Percentiles rank a stretch among this genome's conserved stretches.
These are phyloP conservation scores for Novymonas esmeraldas DNA, from an alignment of 208 protist species.

Conservation along the genomic window DNA sequence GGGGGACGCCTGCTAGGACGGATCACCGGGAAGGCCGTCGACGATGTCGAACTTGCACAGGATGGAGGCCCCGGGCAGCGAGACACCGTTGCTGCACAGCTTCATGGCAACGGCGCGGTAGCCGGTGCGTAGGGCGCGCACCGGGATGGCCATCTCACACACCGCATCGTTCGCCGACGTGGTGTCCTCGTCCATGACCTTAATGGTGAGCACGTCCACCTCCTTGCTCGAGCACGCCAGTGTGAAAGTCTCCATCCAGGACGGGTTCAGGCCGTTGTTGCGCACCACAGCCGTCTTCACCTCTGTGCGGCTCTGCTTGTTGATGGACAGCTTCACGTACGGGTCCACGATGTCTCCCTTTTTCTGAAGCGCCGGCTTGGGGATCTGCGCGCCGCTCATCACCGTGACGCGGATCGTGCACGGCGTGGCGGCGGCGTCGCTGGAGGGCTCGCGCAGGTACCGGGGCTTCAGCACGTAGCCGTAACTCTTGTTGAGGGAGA, in stretches of 20 bases:
- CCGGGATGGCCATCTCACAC: constrained; percentile 47
- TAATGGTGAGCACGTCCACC: constrained; percentile 53
- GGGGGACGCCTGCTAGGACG: neutral
- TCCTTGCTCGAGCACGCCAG: constrained; percentile 42
- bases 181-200: constrained; percentile 54
- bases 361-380: constrained; percentile 51
- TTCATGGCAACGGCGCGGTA: constrained; percentile 59
- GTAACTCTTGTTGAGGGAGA: constrained; percentile 89
- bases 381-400: constrained; percentile 66
- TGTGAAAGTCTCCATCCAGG: constrained; percentile 66
- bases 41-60: constrained; percentile 58
- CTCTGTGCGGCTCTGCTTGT: constrained; percentile 32
- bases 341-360: constrained; percentile 80
- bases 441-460: constrained; percentile 36
- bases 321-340: constrained; percentile 65
- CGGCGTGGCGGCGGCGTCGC: constrained; percentile 14
- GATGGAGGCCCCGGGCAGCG: constrained; percentile 34
- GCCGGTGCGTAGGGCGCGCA: constrained; percentile 42
- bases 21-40: too few species aligned
- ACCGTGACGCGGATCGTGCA: constrained; percentile 46
- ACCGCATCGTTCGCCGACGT: constrained; percentile 46
- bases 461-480: constrained; percentile 95
- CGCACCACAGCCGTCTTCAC: constrained; percentile 47
- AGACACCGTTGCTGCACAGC: constrained; percentile 47
- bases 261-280: constrained; percentile 79